Evolutionary conservation across 2,329 filamentous ascomycete genomes (phyloP).

Genomic region (Trichoderma sp.): DNA sequence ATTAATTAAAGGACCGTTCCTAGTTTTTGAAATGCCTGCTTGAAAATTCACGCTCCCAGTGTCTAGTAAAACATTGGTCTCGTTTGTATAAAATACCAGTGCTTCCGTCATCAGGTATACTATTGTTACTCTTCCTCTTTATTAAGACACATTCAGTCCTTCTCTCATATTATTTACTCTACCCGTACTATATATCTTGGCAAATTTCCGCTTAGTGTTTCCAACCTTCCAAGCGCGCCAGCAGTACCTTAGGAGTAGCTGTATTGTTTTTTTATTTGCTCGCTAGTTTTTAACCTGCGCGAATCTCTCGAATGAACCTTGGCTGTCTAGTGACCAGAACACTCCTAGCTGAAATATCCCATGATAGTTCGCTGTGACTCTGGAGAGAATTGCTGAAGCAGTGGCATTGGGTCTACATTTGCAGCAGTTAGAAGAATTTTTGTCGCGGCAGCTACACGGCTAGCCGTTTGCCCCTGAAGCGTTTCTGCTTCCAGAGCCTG

Average conservation of each 20-base stretch:
- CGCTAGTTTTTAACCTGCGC: background rate
- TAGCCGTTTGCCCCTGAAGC: slow-evolving; percentile 78
- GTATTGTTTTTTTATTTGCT: background rate
- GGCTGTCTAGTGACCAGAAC: background rate
- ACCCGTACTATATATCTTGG: background rate
- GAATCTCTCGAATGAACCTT: slow-evolving; percentile 3
- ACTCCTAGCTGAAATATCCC: slow-evolving; percentile 69
- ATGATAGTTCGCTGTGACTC: slow-evolving; percentile 80
- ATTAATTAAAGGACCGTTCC: background rate
- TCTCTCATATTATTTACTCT: background rate
- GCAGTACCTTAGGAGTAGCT: background rate
- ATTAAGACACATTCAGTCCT: background rate
- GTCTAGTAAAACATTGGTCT: background rate
- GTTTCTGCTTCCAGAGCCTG: slow-evolving; percentile 90
- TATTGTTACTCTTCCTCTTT: background rate
- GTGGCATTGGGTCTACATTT: slow-evolving; percentile 70
- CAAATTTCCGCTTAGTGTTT: background rate
- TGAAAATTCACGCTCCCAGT: background rate
- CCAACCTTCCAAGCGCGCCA: slow-evolving; percentile 4
- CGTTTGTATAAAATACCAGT: background rate
- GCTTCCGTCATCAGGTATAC: background rate
- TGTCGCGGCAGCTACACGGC: slow-evolving; percentile 70
- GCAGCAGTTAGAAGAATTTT: slow-evolving; percentile 74
- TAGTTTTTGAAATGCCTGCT: background rate
- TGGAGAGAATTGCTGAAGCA: slow-evolving; percentile 71